These are phyloP conservation scores for Ilyonectria mors-panacis DNA, from an alignment of 2,329 filamentous ascomycete genomes.

Conservation along the genomic window DNA sequence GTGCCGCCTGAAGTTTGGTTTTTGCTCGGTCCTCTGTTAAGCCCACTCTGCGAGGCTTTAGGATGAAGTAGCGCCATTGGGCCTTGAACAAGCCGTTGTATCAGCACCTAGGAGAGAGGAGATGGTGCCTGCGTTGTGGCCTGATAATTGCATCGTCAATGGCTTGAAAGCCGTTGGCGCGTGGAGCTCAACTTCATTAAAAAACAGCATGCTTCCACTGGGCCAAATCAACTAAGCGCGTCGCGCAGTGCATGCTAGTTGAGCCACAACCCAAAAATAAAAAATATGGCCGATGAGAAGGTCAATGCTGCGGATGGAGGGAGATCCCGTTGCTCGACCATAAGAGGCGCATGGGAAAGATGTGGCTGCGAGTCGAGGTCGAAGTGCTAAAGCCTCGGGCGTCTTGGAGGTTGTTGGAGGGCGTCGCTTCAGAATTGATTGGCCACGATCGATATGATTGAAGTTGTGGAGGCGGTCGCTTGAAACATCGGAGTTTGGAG, in stretches of 20 bases:
- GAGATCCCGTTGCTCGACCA: neutral
- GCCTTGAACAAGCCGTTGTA: conserved; percentile 6
- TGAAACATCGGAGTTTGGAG: conserved; percentile 44
- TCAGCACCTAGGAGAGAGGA: conserved; percentile 6
- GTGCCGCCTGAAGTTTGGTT: conserved; percentile 1
- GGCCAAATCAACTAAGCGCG: conserved; percentile 10
- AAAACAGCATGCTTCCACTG: conserved; percentile 11
- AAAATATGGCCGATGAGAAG: neutral
- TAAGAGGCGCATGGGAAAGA: conserved; percentile 20
- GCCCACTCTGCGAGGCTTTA: conserved; percentile 12
- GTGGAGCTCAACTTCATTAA: conserved; percentile 3
- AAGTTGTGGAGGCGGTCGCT: conserved; percentile 45
- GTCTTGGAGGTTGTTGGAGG: conserved; percentile 13
- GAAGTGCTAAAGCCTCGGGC: conserved; percentile 11
- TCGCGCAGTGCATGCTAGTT: conserved; percentile 5
- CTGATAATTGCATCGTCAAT: conserved; percentile 35
- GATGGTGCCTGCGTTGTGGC: conserved; percentile 34
- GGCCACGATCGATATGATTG: conserved; percentile 35
- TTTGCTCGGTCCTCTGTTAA: conserved; percentile 15
- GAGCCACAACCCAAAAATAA: conserved; percentile 13
- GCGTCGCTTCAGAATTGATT: conserved; percentile 21
- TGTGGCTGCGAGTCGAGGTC: conserved; percentile 13
- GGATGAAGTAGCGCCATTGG: conserved; percentile 7
- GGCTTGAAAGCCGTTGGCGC: conserved; percentile 7
- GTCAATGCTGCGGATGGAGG: conserved; percentile 16